Evolutionary conservation across 2,329 filamentous ascomycete species (phyloP).

Genomic region (Penicillium oxalicum): DNA sequence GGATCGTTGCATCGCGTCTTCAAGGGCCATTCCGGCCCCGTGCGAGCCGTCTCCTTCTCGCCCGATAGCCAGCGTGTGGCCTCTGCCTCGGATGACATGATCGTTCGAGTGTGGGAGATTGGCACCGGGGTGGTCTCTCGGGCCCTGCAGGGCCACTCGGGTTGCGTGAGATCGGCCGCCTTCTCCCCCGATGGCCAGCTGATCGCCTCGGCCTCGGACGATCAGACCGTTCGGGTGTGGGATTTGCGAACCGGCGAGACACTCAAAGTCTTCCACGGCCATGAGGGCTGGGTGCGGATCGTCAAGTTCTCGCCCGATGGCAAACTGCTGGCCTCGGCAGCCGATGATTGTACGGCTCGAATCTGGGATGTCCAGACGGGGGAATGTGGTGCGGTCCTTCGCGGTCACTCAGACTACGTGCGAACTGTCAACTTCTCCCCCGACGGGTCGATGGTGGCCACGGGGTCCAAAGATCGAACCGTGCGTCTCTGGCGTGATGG

Average conservation of each 20-base stretch:
- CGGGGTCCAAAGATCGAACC: constrained; percentile 11
- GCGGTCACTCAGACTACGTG: constrained; percentile 18
- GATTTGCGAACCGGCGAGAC: constrained; percentile 7
- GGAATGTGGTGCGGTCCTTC: constrained; percentile 8
- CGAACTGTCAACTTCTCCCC: constrained; percentile 23
- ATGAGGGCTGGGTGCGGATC: constrained; percentile 6
- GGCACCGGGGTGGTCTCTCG: constrained; percentile 2
- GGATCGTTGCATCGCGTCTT: constrained; percentile 10
- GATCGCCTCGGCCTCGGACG: constrained; percentile 22
- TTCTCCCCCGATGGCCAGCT: constrained; percentile 24
- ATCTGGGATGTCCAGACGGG: constrained; percentile 9
- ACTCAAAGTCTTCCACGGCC: constrained; percentile 12
- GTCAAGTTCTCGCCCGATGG: constrained; percentile 26
- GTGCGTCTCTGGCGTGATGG: constrained; percentile 4
- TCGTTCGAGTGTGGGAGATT: constrained; percentile 11
- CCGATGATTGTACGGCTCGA: constrained; percentile 5
- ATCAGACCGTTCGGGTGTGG: constrained; percentile 24
- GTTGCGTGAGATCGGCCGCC: constrained; percentile 14
- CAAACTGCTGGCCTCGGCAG: constrained; percentile 8
- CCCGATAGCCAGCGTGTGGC: constrained; percentile 15
- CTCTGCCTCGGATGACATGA: constrained; percentile 8
- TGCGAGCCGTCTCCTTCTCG: constrained; percentile 21
- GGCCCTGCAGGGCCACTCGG: constrained; percentile 18
- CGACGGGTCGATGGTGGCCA: constrained; percentile 20
- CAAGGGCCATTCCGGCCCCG: constrained; percentile 12